These are phyloP conservation scores for Artemisia annua DNA, from an alignment of 129 eudicot genomes.

Conservation along the genomic window DNA sequence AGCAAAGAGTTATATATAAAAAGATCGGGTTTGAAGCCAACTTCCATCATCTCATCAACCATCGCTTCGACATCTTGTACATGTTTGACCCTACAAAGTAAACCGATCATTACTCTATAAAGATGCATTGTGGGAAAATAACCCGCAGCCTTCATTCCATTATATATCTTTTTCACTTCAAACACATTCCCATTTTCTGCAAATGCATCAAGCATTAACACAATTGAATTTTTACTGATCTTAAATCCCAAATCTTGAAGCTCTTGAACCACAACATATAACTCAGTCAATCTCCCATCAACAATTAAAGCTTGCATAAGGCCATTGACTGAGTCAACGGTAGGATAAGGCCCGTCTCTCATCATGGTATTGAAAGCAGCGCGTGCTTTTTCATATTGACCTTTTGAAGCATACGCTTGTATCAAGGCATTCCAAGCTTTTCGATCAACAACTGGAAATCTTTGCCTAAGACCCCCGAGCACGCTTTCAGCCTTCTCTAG, in stretches of 20 bases:
- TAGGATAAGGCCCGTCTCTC: slow-evolving; percentile 95
- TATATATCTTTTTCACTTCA: not conserved
- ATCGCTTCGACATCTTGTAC: slow-evolving; percentile 76
- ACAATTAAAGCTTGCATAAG: slow-evolving; percentile 86
- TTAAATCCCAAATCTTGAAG: slow-evolving; percentile 95
- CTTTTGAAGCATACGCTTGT: slow-evolving; percentile 75
- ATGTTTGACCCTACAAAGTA: slow-evolving; percentile 64
- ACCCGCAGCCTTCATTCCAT: slow-evolving; percentile 1
- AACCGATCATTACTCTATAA: slow-evolving; percentile 51
- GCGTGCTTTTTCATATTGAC: slow-evolving; percentile 90
- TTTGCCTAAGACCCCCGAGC: slow-evolving; percentile 62
- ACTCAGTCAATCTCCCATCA: slow-evolving; percentile 76
- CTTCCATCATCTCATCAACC: not conserved
- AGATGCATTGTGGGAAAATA: slow-evolving; percentile 26
- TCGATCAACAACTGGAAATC: slow-evolving; percentile 50
- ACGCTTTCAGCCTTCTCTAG: slow-evolving; percentile 75
- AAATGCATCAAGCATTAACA: slow-evolving; percentile 94
- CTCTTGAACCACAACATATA: slow-evolving; percentile 80
- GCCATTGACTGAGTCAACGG: slow-evolving; percentile 63
- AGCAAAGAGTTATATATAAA: slow-evolving; percentile 69
- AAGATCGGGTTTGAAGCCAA: slow-evolving; percentile 85
- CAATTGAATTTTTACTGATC: slow-evolving; percentile 76
- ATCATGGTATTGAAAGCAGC: slow-evolving; percentile 94
- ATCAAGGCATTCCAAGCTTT: slow-evolving; percentile 77
- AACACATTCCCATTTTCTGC: not conserved